A percentile compares a stretch with the other conserved stretches of the same genome.
Conservation (phyloP, 2,329 filamentous ascomycete genomes). For the Cladophialophora psammophila region DNA sequence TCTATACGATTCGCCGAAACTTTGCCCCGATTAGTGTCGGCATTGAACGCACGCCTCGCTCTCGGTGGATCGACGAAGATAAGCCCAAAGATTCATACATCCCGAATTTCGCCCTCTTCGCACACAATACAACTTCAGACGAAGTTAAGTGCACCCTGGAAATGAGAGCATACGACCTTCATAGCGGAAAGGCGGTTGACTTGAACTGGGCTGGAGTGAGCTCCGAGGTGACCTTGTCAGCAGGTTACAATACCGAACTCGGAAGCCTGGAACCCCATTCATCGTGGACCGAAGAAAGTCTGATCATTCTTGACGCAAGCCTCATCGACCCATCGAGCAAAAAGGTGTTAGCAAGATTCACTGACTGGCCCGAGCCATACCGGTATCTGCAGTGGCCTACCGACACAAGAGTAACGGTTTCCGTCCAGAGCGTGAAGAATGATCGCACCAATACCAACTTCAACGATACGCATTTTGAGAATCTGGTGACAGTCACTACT, state of each 20-base stretch:
- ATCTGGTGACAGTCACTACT: slow-evolving; percentile 54
- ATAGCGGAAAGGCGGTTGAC: not conserved
- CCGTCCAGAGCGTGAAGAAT: not conserved
- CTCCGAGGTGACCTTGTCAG: slow-evolving; percentile 7
- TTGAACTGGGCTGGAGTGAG: not conserved
- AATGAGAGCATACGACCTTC: slow-evolving; percentile 9
- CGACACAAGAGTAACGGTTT: slow-evolving; percentile 15
- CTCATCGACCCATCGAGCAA: slow-evolving; percentile 44
- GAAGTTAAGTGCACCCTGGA: not conserved
- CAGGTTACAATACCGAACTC: slow-evolving; percentile 23
- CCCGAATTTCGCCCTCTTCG: slow-evolving; percentile 10
- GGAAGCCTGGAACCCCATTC: not conserved
- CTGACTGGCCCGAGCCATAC: slow-evolving; percentile 67
- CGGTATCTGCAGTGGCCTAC: slow-evolving; percentile 62
- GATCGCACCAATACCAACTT: slow-evolving; percentile 42
- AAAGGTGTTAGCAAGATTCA: slow-evolving; percentile 59
- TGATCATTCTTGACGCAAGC: slow-evolving; percentile 14
- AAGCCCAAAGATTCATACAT: slow-evolving; percentile 3
- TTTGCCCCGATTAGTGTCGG: slow-evolving; percentile 65
- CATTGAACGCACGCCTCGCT: slow-evolving; percentile 46
- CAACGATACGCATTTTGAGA: slow-evolving; percentile 41
- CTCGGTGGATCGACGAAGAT: slow-evolving; percentile 16
- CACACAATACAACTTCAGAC: slow-evolving; percentile 10
- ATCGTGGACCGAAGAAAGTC: slow-evolving; percentile 21
- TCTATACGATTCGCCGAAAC: slow-evolving; percentile 65